A percentile compares a stretch with the other conserved stretches of the same genome.
Evolutionary conservation across 2,329 filamentous ascomycete genomes (phyloP).

Genomic region (Aspergillus alliaceus): DNA sequence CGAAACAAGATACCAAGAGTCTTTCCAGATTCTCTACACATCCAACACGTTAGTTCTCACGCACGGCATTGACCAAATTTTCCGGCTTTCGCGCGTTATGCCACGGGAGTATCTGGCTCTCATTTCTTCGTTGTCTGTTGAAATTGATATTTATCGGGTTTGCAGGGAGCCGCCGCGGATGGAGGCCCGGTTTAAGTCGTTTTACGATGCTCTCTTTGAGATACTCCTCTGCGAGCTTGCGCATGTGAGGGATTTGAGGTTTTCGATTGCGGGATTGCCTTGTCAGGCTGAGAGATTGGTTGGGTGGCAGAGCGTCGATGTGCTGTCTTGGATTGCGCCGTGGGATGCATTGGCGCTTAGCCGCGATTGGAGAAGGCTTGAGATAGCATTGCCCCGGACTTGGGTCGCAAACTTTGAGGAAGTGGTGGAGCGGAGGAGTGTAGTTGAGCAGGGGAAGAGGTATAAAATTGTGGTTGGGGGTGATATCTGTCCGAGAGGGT

Average conservation of each 20-base stretch:
- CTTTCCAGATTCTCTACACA: not conserved
- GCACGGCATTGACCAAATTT: conserved; percentile 11
- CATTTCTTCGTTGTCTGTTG: conserved; percentile 3
- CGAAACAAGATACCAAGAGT: conserved; percentile 7
- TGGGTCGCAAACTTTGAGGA: not conserved
- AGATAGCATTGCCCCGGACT: conserved; percentile 4
- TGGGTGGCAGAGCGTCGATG: conserved; percentile 1
- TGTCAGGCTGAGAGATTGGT: not conserved
- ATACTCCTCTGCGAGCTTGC: not conserved
- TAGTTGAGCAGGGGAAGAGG: not conserved
- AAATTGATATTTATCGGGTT: conserved; percentile 11
- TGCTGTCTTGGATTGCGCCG: conserved; percentile 5
- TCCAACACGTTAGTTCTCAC: conserved; percentile 11
- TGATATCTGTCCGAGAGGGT: conserved; percentile 5
- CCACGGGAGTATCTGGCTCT: conserved; percentile 1
- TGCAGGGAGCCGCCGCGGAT: conserved; percentile 1
- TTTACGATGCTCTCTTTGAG: conserved; percentile 4
- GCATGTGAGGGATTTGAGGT: not conserved
- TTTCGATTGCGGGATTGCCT: conserved; percentile 8
- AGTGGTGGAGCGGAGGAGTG: not conserved
- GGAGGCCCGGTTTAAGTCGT: not conserved
- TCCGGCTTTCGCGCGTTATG: conserved; percentile 5
- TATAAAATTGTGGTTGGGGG: conserved; percentile 5
- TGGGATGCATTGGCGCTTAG: conserved; percentile 6
- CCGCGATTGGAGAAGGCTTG: conserved; percentile 5